Base-by-base conservation (phyloP, 108 stramenopile genomes). In the Craspedostauros australis region DNA sequence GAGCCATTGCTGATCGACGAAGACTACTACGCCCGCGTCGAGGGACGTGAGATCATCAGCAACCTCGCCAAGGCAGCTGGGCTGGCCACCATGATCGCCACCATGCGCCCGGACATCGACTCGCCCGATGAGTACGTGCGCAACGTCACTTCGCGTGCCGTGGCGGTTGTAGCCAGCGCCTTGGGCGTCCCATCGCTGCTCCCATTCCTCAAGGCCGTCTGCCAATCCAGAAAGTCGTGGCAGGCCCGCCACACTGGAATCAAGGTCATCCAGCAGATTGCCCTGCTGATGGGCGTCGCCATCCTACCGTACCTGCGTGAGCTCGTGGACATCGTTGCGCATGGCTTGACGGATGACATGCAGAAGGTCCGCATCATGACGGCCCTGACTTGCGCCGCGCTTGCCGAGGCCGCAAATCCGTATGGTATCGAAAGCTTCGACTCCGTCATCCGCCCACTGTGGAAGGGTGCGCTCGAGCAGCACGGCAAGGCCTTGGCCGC, bases 401-500 rank as follows among this genome's bases (percentile, higher is more conserved):
- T 99, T 24, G 99, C 97, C 1, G 97, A 98, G 70, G 95, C 97
- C 33, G 86, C 95, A 3, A 83, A 96, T 75, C 99, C 99, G 0
- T 99, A 97, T 68, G 99, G 99, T 34, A 97, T 98, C 54, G 99
- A 99, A 74, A 88, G 88, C 64, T 99, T 99, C 75, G 99, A 99
- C 79, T 70, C 88, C 21, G 96, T 98, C 31, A 92, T 99, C 46
- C 82, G 93, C 36, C 91, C 96, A 1, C 84, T 99, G 42, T 98
- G 97, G 97, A 97, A 97, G 79, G 99, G 99, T 25, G 95, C 97
- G 12, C 59, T 92, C 38, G 90, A 94, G 42, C 97, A 98, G 67
- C 89, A 95, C 29, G 97, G 96, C 12, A 98, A 98, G 72, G 94
- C 88, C 5, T 84, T 98, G 5, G 96, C 97, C 15, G 97, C 99